These are phyloP conservation scores for Rhododendron williamsianum DNA, from an alignment of 148 eudicot species.

Conservation along the genomic window DNA sequence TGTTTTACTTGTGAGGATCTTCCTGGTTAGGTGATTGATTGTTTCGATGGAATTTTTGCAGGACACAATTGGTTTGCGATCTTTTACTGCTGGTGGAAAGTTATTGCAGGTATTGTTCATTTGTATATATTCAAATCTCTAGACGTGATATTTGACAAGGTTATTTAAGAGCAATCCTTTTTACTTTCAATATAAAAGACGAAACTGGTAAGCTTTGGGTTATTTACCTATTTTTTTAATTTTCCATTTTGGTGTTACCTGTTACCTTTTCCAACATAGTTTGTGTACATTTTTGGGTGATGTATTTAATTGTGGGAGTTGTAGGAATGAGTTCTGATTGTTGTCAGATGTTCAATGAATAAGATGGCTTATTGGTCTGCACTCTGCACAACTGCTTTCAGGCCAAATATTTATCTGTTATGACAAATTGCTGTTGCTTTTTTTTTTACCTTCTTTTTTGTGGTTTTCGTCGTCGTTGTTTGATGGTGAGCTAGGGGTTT, in stretches of 20 bases:
- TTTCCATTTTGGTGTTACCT: not conserved
- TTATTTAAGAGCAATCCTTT: not conserved
- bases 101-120: constrained; percentile 73
- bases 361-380: not conserved
- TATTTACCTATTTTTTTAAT: not conserved
- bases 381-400: not conserved
- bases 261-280: not conserved
- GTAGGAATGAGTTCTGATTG: not conserved
- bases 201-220: not conserved
- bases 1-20: not conserved
- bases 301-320: not conserved
- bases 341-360: not conserved
- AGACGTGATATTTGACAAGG: not conserved
- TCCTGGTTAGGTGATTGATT: constrained; percentile 7
- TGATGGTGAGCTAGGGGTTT: not conserved
- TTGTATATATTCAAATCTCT: not conserved
- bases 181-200: not conserved
- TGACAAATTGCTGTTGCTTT: not conserved
- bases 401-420: not conserved
- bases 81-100: constrained; percentile 98
- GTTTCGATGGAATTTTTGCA: constrained; percentile 22
- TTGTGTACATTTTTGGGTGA: not conserved
- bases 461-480: not conserved
- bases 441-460: not conserved
- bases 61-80: constrained; percentile 91